Evolutionary conservation across 2,329 filamentous ascomycete species (phyloP), one percentile per base, ranked within the genome.

Genomic region (Cercospora janseana): DNA sequence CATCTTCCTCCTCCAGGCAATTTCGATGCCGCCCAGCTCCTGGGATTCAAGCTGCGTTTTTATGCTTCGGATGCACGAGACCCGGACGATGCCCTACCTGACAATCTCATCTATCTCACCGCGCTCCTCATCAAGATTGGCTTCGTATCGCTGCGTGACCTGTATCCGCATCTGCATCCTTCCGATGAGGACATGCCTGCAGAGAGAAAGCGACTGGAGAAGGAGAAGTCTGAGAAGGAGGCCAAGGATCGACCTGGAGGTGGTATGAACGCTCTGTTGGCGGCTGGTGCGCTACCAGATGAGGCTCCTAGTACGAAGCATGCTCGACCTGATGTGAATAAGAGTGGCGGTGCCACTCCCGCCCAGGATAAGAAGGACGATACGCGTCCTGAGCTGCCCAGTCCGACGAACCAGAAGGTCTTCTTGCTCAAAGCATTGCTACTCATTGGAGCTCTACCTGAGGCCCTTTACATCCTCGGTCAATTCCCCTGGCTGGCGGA

Each of bases 21-120:
- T 66, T 82, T 86, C 34, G 88, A 94, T 52, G 93, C 93, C 1
- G 94, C 94, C 23, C 93, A 97, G 67, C 79, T 98, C 3, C 82
- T 98, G 10, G 93, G 93, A 3, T 98, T 98, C 78, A 98, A 98
- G 70, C 79, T 98, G 43, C 87, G 88, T 10, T 98, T 95, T 69
- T 98, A 98, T 66, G 87, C 88, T 31, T 94, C 89, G 0, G 76
- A 84, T 21, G 83, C 86, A 27, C 82, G 92, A 49, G 82, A 88
- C 52, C 79, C 83, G 46, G 75, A 79, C 1, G 93, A 97, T 63
- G 78, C 84, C 2, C 77, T 97, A 2, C 93, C 93, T 0, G 88
- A 93, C 29, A 98, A 98, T 61, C 77, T 98, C 3, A 88, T 97
- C 23, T 95, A 93, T 60, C 79, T 98, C 13, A 86, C 91, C 0